Evolutionary conservation across 805 yeast species (phyloP).

Genomic region (Yarrowia porcina): DNA sequence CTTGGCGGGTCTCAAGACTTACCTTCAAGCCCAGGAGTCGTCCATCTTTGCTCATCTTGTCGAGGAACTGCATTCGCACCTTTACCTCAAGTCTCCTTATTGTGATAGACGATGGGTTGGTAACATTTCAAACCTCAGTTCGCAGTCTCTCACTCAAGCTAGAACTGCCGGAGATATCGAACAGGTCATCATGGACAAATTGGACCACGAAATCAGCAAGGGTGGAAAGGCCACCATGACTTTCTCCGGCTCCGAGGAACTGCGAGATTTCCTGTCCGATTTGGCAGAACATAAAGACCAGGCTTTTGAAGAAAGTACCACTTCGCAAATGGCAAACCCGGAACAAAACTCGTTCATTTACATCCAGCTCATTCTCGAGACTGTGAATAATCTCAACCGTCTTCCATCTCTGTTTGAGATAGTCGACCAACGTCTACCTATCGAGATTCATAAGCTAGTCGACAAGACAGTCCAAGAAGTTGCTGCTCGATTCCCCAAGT

Average conservation of each 20-base stretch:
- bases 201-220: slow-evolving; percentile 29
- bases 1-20: slow-evolving; percentile 36
- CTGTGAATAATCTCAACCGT: slow-evolving; percentile 59
- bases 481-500: slow-evolving; percentile 52
- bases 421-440: slow-evolving; percentile 52
- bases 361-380: slow-evolving; percentile 50
- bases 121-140: slow-evolving; percentile 27
- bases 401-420: slow-evolving; percentile 56
- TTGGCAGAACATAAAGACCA: slow-evolving; percentile 10
- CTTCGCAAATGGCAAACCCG: slow-evolving; percentile 40
- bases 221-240: slow-evolving; percentile 29
- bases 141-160: slow-evolving; percentile 29
- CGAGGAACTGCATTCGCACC: slow-evolving; percentile 70
- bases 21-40: slow-evolving; percentile 40
- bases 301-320: slow-evolving; percentile 30
- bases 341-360: slow-evolving; percentile 52
- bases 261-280: slow-evolving; percentile 31
- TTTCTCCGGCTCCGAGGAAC: slow-evolving; percentile 30
- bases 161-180: slow-evolving; percentile 28
- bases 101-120: slow-evolving; percentile 36
- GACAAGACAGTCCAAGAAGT: slow-evolving; percentile 63
- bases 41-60: slow-evolving; percentile 63
- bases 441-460: slow-evolving; percentile 63
- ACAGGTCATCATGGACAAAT: slow-evolving; percentile 33
- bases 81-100: slow-evolving; percentile 54